Conservation (phyloP, 1,284 basidiomycete species). For the Abortiporus biennis region DNA sequence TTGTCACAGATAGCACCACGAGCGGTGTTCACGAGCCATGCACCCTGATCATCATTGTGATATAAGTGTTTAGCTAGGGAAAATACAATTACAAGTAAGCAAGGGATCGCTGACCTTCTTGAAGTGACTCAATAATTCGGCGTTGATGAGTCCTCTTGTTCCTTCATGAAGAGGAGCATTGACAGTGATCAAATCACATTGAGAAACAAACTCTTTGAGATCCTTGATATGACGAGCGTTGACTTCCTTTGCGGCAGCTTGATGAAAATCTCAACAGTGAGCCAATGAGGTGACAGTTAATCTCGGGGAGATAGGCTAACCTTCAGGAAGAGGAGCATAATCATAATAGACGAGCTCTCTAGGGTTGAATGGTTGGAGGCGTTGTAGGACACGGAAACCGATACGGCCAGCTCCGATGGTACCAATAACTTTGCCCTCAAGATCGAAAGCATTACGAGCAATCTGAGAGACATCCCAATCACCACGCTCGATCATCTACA, state of each 20-base stretch:
- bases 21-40: slow-evolving; percentile 17
- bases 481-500: slow-evolving; percentile 66
- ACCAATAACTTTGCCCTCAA: slow-evolving; percentile 88
- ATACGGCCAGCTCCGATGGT: slow-evolving; percentile 86
- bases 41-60: too few species aligned
- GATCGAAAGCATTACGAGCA: slow-evolving; percentile 76
- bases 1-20: slow-evolving; percentile 18
- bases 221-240: slow-evolving; percentile 72
- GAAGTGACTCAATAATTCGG: slow-evolving; percentile 78
- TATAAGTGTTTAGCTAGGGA: too few species aligned
- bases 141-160: slow-evolving; percentile 74
- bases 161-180: slow-evolving; percentile 89
- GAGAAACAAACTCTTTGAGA: slow-evolving; percentile 56
- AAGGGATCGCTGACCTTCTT: slow-evolving; percentile 24
- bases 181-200: slow-evolving; percentile 78
- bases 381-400: slow-evolving; percentile 84
- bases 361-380: slow-evolving; percentile 79
- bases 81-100: too few species aligned
- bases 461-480: slow-evolving; percentile 80
- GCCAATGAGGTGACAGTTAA: neutral
- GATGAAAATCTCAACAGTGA: slow-evolving; percentile 13
- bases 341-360: slow-evolving; percentile 92
- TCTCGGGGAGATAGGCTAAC: slow-evolving; percentile 29
- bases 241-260: slow-evolving; percentile 61
- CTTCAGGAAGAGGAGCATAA: slow-evolving; percentile 74